phyloP scores from a whole-genome alignment of 305 asterid species.

The Andrographis paniculata region DNA sequence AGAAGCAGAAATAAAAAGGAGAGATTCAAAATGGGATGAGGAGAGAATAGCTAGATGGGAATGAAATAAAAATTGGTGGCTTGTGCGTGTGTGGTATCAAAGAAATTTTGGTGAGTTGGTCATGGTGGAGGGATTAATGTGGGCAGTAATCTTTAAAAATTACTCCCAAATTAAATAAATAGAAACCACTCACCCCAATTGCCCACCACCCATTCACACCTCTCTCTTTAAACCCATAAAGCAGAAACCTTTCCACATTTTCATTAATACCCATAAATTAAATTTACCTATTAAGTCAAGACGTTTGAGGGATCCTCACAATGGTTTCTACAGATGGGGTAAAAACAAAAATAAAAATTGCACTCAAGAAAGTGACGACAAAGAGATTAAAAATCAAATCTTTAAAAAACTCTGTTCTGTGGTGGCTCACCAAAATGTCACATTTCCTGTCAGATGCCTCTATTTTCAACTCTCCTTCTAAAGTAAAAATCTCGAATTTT shows the following conservation, averaged over 20 bases:
- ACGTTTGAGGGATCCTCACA: constrained; percentile 12
- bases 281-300: neutral
- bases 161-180: constrained; percentile 27
- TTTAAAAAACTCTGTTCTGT: neutral
- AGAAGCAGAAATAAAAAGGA: neutral
- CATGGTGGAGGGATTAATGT: constrained; percentile 43
- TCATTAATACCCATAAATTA: constrained; percentile 16
- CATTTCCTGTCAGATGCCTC: constrained; percentile 22
- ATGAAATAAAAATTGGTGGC: neutral
- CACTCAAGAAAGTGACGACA: constrained; percentile 7
- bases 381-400: neutral
- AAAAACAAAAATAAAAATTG: constrained; percentile 4
- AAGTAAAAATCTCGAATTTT: constrained; percentile 9
- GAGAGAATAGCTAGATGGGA: neutral
- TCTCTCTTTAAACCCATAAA: neutral
- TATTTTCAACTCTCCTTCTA: constrained; percentile 32
- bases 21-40: neutral
- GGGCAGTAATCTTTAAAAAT: constrained; percentile 37
- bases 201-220: constrained; percentile 23
- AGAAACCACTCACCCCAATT: constrained; percentile 19
- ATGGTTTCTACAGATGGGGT: constrained; percentile 13
- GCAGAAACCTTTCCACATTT: constrained; percentile 6
- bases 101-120: constrained; percentile 31
- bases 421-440: constrained; percentile 33
- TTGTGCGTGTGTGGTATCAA: constrained; percentile 26